A percentile compares a stretch with the other conserved stretches of the same genome.
Conservation (phyloP, 2,329 filamentous ascomycete genomes). For the Phaeosphaeria sp. region DNA sequence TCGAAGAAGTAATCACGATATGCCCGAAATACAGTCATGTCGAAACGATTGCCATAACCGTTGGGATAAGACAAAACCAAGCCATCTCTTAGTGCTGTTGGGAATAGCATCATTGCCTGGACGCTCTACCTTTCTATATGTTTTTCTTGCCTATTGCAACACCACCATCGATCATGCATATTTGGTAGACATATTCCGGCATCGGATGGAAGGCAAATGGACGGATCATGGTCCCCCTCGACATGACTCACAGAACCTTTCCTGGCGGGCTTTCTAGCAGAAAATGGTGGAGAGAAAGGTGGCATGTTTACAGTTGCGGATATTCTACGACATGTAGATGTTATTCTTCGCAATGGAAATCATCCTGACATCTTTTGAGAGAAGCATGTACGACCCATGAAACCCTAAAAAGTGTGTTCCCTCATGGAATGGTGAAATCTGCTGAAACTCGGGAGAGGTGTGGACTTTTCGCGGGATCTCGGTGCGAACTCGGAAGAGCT, state of each 20-base stretch:
- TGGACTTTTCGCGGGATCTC: conserved; percentile 20
- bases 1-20: conserved; percentile 43
- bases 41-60: conserved; percentile 34
- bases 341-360: conserved; percentile 22
- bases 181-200: conserved; percentile 21
- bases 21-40: conserved; percentile 41
- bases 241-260: not conserved
- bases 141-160: conserved; percentile 43
- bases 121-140: conserved; percentile 29
- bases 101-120: conserved; percentile 34
- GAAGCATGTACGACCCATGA: not conserved
- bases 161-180: conserved; percentile 24
- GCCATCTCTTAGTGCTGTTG: conserved; percentile 31
- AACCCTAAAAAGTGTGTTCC: not conserved
- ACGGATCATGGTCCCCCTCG: conserved; percentile 3
- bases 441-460: conserved; percentile 11
- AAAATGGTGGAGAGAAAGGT: conserved; percentile 18
- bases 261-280: conserved; percentile 16
- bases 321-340: conserved; percentile 24
- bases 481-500: conserved; percentile 20
- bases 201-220: conserved; percentile 17
- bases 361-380: conserved; percentile 13
- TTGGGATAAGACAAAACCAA: conserved; percentile 40
- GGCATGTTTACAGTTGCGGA: conserved; percentile 22
- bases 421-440: not conserved